Percentiles rank a stretch among this genome's conserved stretches.
Evolutionary conservation across 495 filamentous ascomycete species (phyloP).

Genomic region (Hypoxylon perforatum): DNA sequence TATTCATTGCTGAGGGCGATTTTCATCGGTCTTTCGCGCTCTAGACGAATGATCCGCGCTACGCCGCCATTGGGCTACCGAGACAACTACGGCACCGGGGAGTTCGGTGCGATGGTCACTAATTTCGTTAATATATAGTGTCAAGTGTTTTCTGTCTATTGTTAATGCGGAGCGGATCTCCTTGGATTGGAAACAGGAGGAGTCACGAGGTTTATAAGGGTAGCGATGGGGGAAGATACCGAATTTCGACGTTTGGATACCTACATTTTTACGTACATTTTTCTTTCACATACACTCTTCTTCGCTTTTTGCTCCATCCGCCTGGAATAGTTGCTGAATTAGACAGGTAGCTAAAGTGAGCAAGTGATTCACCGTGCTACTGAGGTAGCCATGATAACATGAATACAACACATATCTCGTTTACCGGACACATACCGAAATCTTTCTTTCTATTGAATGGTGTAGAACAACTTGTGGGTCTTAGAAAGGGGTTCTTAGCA

Average conservation of each 20-base stretch:
- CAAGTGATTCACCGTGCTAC: background rate
- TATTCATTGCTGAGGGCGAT: slow-evolving; percentile 17
- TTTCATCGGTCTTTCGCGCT: slow-evolving; percentile 3
- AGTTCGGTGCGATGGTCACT: slow-evolving; percentile 1
- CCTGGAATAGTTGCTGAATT: too few species aligned
- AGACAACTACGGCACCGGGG: slow-evolving; percentile 4
- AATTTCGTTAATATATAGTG: slow-evolving; percentile 7
- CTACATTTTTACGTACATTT: slow-evolving; percentile 15
- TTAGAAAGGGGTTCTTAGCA: too few species aligned
- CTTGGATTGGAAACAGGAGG: slow-evolving; percentile 8
- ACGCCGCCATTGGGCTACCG: slow-evolving; percentile 4
- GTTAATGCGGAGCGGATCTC: slow-evolving; percentile 24
- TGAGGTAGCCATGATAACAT: background rate
- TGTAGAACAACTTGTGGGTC: too few species aligned
- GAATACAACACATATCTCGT: too few species aligned
- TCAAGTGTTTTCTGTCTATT: slow-evolving; percentile 4
- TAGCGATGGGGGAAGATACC: slow-evolving; percentile 23
- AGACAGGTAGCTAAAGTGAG: slow-evolving; percentile 1
- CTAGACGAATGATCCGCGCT: slow-evolving; percentile 28
- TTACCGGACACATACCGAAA: too few species aligned
- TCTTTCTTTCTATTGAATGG: too few species aligned
- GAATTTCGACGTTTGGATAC: slow-evolving; percentile 16
- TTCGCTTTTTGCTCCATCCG: background rate
- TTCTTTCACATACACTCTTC: background rate
- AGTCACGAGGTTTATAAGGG: slow-evolving; percentile 1